Base-by-base conservation (phyloP, 1,284 basidiomycete genomes). In the Thecaphora thlaspeos region DNA sequence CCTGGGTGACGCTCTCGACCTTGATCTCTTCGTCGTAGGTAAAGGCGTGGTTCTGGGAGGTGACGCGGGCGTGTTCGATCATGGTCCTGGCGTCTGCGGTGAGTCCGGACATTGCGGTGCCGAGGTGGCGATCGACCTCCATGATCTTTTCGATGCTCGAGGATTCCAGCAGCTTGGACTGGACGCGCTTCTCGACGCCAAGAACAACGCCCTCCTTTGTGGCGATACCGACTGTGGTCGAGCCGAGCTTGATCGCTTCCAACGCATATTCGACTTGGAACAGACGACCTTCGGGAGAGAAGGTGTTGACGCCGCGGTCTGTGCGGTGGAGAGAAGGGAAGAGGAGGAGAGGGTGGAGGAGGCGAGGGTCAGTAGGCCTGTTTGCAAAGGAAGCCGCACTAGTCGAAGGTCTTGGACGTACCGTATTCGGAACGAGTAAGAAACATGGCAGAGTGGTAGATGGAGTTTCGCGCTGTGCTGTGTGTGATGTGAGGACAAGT, bases 1-100 rank as follows among this genome's bases (percentile, higher is more conserved):
- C 91, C 82, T 98, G 95, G 2, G 95, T 96, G 51, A 87, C 91
- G 42, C 60, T 68, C 40, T 71, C 70, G 43, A 98, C 91, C 77
- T 91, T 91, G 81, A 99, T 98, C 70, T 81, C 83, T 81, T 99
- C 95, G 81, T 99, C 90, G 79, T 95, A 98, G 7, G 90, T 95
- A 82, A 98, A 99, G 1, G 87, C 81, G 80, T 99, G 95, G 81
- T 94, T 96, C 81, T 97, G 61, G 45, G 57, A 60, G 11, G 94
- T 97, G 51, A 97, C 91, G 56, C 94, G 86, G n/a, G 94, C 95
- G 79, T 98, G 95, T 83, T 99, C 95, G 79, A 99, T 91, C 90
- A 98, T 99, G 41, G 95, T 99, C 67, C 95, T 85, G 46, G 95
- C 95, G 80, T 98, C 95, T 47, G 95, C 95, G 30, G 91, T 95